Percentiles rank a stretch among this genome's conserved stretches.
phyloP scores from a whole-genome alignment of 768 basidiomycete genomes.

The Termitomyces titanicus region DNA sequence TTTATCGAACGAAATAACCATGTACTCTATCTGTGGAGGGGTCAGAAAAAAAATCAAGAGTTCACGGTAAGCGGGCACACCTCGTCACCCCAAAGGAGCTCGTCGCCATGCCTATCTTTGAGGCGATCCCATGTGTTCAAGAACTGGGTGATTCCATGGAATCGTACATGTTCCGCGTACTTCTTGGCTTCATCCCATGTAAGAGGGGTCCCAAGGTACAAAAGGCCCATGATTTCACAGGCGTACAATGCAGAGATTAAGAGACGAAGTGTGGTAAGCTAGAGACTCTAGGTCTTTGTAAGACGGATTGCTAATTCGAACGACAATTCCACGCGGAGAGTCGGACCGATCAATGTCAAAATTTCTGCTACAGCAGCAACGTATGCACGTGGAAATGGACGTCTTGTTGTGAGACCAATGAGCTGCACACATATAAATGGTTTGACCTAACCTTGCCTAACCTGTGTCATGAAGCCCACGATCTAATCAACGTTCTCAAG shows the following conservation, averaged over 20 bases:
- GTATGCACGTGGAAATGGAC: too few relatives aligned
- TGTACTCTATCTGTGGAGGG: slow-evolving; percentile 80
- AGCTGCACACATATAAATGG: too few relatives aligned
- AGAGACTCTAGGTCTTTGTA: slow-evolving; percentile 14
- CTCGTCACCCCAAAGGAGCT: slow-evolving; percentile 98
- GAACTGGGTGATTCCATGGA: slow-evolving; percentile 94
- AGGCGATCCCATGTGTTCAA: slow-evolving; percentile 89
- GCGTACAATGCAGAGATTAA: not conserved
- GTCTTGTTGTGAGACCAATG: too few relatives aligned
- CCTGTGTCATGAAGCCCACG: too few relatives aligned
- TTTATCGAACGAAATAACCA: slow-evolving; percentile 86
- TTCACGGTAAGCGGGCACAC: slow-evolving; percentile 36
- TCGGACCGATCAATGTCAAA: slow-evolving; percentile 4
- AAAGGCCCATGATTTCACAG: slow-evolving; percentile 69
- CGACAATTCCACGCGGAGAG: not conserved
- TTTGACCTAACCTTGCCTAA: too few relatives aligned
- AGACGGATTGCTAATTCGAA: slow-evolving; percentile 16
- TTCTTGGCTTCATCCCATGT: slow-evolving; percentile 87
- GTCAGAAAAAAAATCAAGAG: not conserved
- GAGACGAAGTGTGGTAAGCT: not conserved
- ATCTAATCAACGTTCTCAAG: not conserved
- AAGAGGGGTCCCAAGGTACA: slow-evolving; percentile 91
- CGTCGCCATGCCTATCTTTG: slow-evolving; percentile 88
- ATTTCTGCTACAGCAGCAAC: not conserved
- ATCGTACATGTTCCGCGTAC: slow-evolving; percentile 84